Evolutionary conservation across 495 filamentous ascomycete species (phyloP), one percentile per base, ranked within the genome.

Genomic region (Aspergillus leporis): DNA sequence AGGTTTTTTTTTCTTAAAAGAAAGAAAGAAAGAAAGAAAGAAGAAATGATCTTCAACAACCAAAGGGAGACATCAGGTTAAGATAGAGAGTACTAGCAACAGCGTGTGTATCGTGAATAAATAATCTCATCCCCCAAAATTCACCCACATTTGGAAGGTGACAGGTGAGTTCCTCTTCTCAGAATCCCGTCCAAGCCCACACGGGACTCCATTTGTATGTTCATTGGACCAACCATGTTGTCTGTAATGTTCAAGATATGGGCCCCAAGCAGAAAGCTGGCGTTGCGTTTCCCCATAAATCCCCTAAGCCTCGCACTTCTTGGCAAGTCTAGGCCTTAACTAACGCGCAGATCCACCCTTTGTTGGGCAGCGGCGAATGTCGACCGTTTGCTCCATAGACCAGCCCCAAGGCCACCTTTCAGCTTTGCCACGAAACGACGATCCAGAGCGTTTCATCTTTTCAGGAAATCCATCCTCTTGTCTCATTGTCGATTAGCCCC

Each of bases 381-480:
- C 40, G 43, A 61, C 59, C 46, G 56, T 62, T 61, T 59, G 55
- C 57, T 54, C 55, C 56, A 56, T 59, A 41, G 25, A 28, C 25
- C 6, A 59, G 59, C 55, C 59, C 41, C 58, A 58, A 32, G 56
- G 31, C 50, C 53, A 54, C 57, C 51, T 51, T 49, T 60, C 61
- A 59, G 59, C 61, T 59, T 61, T 63, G 64, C 61, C 58, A 63
- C 55, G 48, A 59, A 62, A 51, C 22, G 63, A 54, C 38, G 57
- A 62, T 60, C 60, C 28, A 34, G 46, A 52, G 19, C 38, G 52
- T 56, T 56, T 60, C 60, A 58, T 41, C 18, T 58, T 57, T 46
- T 22, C 49, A 45, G 48, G 51, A 34, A 46, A 55, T 41, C 46
- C 22, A 19, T 55, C 50, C 28, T 30, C 38, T 57, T 41, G 7